Evolutionary conservation across 331 rosid genomes (phyloP), one percentile per base, ranked within the genome.

Genomic region (Spiraea crenata): DNA sequence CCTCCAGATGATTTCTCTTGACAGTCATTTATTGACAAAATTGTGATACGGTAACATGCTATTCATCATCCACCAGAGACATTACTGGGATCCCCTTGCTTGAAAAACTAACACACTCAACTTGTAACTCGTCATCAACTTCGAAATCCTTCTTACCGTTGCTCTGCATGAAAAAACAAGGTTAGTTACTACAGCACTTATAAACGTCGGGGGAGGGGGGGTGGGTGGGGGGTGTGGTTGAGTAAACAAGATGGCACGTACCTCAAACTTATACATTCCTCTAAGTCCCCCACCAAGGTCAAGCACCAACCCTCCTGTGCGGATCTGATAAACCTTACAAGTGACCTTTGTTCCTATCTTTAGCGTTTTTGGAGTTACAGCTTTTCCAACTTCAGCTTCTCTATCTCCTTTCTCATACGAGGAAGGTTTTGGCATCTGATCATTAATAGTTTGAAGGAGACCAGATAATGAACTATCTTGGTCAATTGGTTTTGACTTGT

Each of bases 181-280:
- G 9, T 41, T 55, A 14, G 42, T 15, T 15, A 54, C 31, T 3
- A 49, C 7, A 39, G 6, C 6, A 38, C n/a, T 4, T 16, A 35
- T 38, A 5, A n/a, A 51, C 31, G 2, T 25, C 1, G 3, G 7
- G 61, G 14, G 41, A 31, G 41, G 13, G 50, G 50, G 49, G 34
- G 65, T 15, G 63, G 40, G 6, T 52, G 3, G n/a, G 11, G 42
- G 42, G n/a, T 11, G n/a, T n/a, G n/a, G n/a, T n/a, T n/a, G n/a
- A n/a, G n/a, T 25, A 67, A 56, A 25, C 38, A 20, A 19, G 63
- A 71, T 17, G 16, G 11, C 57, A 62, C 76, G 15, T 87, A 89
- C 99, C 99, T 93, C 83, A 17, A 84, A 91, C 57, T 90, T 88
- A 82, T 87, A 86, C 97, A 93, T 91, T 67, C 92, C 99, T 52